phyloP scores from a whole-genome alignment of 352 stramenopile genomes.

The Hyaloperonospora brassicae region DNA sequence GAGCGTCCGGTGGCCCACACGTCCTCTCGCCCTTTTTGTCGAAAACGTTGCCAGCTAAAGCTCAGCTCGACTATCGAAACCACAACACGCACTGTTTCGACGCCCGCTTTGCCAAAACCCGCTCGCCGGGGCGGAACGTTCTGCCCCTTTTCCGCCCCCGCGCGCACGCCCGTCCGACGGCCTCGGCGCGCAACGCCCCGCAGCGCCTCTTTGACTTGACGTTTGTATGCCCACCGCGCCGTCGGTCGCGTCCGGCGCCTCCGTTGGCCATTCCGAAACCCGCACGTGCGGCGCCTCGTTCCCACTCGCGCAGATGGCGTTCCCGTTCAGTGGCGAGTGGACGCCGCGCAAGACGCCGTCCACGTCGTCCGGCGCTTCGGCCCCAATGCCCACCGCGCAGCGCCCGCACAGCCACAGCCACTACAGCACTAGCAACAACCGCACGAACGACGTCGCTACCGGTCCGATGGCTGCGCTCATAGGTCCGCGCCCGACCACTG shows the following conservation, averaged over 20 bases:
- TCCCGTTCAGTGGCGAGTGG: constrained; percentile 11
- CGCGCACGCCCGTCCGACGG: constrained; percentile 5
- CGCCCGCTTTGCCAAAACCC: neutral
- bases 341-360: constrained; percentile 6
- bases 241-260: constrained; percentile 2
- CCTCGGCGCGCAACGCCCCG: constrained; percentile 3
- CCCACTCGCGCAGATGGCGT: constrained; percentile 12
- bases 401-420: constrained; percentile 12
- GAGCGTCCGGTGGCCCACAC: too few species aligned
- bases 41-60: neutral
- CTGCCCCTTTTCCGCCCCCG: constrained; percentile 8
- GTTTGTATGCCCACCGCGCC: constrained; percentile 3
- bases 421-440: too few species aligned
- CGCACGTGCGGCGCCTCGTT: neutral
- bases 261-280: constrained; percentile 7
- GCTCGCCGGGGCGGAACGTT: constrained; percentile 11
- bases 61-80: neutral
- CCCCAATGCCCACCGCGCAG: constrained; percentile 17
- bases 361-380: constrained; percentile 1
- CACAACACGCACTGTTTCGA: neutral
- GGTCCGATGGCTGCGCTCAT: constrained; percentile 9
- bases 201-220: constrained; percentile 9
- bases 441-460: too few species aligned
- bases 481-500: constrained; percentile 5
- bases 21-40: too few species aligned